phyloP scores from a whole-genome alignment of 768 basidiomycete species.

The Auricularia heimuer region DNA sequence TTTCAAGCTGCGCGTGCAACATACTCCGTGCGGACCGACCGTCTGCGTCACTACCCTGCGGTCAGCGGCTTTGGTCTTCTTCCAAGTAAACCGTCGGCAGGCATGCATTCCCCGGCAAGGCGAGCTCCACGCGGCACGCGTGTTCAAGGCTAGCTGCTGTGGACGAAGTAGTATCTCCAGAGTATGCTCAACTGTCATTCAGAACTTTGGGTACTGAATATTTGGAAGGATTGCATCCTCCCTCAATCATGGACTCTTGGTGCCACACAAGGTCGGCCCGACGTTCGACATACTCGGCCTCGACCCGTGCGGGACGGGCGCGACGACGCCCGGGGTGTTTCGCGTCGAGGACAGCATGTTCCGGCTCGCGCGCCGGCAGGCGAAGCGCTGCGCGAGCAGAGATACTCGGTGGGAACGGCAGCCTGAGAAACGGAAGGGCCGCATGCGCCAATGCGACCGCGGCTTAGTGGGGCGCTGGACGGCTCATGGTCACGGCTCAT shows the following conservation, averaged over 20 bases:
- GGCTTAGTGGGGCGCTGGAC: background rate
- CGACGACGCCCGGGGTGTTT: background rate
- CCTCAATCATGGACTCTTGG: background rate
- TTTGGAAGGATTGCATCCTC: background rate
- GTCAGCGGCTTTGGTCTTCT: too few species aligned
- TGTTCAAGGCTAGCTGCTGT: too few species aligned
- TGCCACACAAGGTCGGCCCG: background rate
- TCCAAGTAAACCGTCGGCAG: too few species aligned
- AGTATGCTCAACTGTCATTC: too few species aligned
- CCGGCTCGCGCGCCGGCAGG: background rate
- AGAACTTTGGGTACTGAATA: background rate
- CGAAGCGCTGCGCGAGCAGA: background rate
- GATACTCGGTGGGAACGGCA: background rate
- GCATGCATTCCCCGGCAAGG: too few species aligned
- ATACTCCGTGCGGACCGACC: too few species aligned
- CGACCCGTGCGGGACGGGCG: background rate
- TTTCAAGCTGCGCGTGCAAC: too few species aligned
- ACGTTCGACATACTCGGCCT: background rate
- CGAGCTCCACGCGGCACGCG: too few species aligned
- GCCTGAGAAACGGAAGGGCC: background rate
- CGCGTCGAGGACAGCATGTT: background rate
- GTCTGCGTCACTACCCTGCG: too few species aligned
- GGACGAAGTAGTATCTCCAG: too few species aligned
- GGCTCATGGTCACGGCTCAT: constrained; percentile 2
- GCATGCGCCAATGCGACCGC: background rate